Evolutionary conservation across 768 basidiomycete genomes (phyloP), one percentile per base, ranked within the genome.

Genomic region (Pisolithus microcarpus): DNA sequence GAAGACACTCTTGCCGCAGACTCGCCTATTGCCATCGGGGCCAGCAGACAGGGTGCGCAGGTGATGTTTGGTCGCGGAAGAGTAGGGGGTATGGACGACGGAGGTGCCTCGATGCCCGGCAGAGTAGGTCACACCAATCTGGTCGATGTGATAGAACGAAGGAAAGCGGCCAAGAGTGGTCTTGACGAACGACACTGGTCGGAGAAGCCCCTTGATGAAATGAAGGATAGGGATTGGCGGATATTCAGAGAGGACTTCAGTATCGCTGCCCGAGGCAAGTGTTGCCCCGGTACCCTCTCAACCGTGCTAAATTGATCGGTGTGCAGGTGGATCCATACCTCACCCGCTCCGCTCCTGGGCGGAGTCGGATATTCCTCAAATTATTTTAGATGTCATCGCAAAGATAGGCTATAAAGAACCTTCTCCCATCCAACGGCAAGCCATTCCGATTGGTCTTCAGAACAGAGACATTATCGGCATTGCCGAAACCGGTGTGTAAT

Each of bases 191-290:
- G 94, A 52, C 96, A 99, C 72, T 99, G 96, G 96, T 87, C 91
- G 0, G 94, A 98, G 15, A 99, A 99, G 67, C 80, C 85, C 1
- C 72, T 98, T 38, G 65, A 76, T 3, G 93, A 97, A 70, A 97
- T 99, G 65, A 91, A 87, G 64, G 96, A 98, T 61, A 77, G 96
- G 44, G 96, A 99, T 65, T 99, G 96, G 96, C 82, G 96, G 60
- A 99, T 99, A 65, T 98, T 99, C 74, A 75, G 94, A 54, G 96
- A 98, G 69, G 96, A 99, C 69, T 99, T 95, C 72, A 94, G 86
- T 61, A 99, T 99, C 52, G 83, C 91, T 52, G 86, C 94, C 1
- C 72, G 94, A 69, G 95, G 94, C 86, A 46, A 65, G 34, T 53
- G 6, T n/a, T 51, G 38, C 1, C 52, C 10, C 43, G 26, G 18